Conservation (phyloP, 2,329 filamentous ascomycete genomes). For the Fusarium nisikadoi region DNA sequence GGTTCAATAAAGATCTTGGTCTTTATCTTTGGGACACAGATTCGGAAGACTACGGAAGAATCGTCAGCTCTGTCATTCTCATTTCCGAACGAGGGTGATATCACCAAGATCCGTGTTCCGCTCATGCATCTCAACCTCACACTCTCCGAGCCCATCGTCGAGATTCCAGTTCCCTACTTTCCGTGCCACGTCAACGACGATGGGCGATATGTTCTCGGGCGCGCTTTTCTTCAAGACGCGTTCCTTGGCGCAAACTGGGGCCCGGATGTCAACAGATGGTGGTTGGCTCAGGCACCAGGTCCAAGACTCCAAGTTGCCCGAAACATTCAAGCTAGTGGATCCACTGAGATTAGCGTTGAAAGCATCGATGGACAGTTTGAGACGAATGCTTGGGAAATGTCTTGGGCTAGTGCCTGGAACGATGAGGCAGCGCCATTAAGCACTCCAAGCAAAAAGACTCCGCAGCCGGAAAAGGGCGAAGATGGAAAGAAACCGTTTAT, state of each 20-base stretch:
- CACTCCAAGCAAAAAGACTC: background rate
- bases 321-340: background rate
- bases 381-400: conserved; percentile 26
- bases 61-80: background rate
- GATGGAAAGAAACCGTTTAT: background rate
- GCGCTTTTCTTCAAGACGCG: conserved; percentile 57
- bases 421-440: background rate
- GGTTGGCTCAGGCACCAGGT: conserved; percentile 31
- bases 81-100: background rate
- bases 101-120: conserved; percentile 1
- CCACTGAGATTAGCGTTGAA: background rate
- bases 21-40: conserved; percentile 5
- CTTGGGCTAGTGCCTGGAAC: conserved; percentile 21
- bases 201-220: conserved; percentile 50
- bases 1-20: background rate
- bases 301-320: background rate
- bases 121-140: conserved; percentile 20
- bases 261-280: conserved; percentile 27
- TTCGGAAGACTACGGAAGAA: background rate
- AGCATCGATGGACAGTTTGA: background rate
- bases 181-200: conserved; percentile 51
- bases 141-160: background rate
- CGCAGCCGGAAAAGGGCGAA: background rate
- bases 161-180: conserved; percentile 35
- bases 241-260: conserved; percentile 57